These are phyloP conservation scores for Auriscalpium orientale DNA, from an alignment of 768 basidiomycete genomes.

Conservation along the genomic window DNA sequence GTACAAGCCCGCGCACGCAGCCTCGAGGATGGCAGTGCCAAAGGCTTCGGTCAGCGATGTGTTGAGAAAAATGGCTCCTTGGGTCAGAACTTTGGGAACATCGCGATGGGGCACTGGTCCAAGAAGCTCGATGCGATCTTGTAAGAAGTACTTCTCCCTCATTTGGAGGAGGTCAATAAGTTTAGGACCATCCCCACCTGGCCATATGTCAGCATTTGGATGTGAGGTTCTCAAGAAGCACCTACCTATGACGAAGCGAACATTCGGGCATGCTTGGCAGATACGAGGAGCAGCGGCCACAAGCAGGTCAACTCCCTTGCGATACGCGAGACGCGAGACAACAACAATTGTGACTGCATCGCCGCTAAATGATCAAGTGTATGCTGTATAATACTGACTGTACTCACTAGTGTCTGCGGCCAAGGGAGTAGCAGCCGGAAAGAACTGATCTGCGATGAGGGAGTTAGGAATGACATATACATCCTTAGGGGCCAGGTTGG, in stretches of 20 bases:
- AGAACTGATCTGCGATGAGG: slow-evolving; percentile 79
- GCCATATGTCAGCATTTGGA: too few species aligned
- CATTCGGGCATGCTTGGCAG: slow-evolving; percentile 77
- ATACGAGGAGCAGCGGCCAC: slow-evolving; percentile 89
- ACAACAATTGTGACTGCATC: slow-evolving; percentile 81
- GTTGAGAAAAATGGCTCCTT: slow-evolving; percentile 89
- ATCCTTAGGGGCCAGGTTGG: slow-evolving; percentile 49
- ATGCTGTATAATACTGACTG: not conserved
- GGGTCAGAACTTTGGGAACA: slow-evolving; percentile 81
- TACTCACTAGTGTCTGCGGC: slow-evolving; percentile 50
- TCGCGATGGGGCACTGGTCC: slow-evolving; percentile 76
- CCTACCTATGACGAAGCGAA: slow-evolving; percentile 80
- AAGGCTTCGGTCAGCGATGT: slow-evolving; percentile 95
- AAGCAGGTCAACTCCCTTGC: slow-evolving; percentile 94
- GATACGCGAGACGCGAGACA: slow-evolving; percentile 83
- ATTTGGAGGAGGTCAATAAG: slow-evolving; percentile 92
- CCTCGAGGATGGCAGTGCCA: slow-evolving; percentile 96
- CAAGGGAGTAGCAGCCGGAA: slow-evolving; percentile 43
- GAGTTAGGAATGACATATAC: slow-evolving; percentile 95
- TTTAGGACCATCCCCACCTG: slow-evolving; percentile 94
- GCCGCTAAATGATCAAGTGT: slow-evolving; percentile 2
- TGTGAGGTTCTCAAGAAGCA: too few species aligned
- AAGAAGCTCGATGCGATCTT: slow-evolving; percentile 87
- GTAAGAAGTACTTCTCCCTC: slow-evolving; percentile 83
- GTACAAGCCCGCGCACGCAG: slow-evolving; percentile 89